phyloP scores from a whole-genome alignment of 2,329 filamentous ascomycete genomes.

The Penicillium expansum region DNA sequence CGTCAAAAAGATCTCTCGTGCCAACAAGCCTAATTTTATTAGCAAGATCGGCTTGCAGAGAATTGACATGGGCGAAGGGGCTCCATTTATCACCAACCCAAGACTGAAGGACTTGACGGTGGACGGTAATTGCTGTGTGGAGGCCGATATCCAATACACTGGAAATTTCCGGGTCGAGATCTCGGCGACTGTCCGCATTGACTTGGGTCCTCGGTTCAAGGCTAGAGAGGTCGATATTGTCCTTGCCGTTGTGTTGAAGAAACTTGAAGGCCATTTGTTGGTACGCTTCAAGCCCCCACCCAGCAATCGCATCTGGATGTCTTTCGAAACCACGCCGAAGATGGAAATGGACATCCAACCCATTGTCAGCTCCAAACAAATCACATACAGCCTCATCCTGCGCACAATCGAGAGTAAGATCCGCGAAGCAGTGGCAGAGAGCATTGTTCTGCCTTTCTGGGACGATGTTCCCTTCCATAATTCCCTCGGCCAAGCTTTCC shows the following conservation, averaged over 20 bases:
- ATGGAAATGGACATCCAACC: conserved; percentile 94
- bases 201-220: conserved; percentile 85
- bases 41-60: conserved; percentile 77
- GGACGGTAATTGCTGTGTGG: conserved; percentile 83
- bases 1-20: conserved; percentile 91
- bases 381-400: conserved; percentile 89
- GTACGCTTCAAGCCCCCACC: conserved; percentile 91
- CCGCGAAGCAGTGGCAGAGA: conserved; percentile 89
- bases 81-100: conserved; percentile 85
- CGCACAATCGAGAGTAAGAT: conserved; percentile 93
- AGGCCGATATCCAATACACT: conserved; percentile 83
- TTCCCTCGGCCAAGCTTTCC: conserved; percentile 71
- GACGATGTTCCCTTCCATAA: conserved; percentile 90
- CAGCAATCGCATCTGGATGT: conserved; percentile 93
- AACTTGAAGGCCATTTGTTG: conserved; percentile 78
- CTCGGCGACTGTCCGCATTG: conserved; percentile 87
- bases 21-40: conserved; percentile 87
- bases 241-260: conserved; percentile 79
- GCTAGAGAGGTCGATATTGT: conserved; percentile 84
- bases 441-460: conserved; percentile 89
- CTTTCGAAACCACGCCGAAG: conserved; percentile 90
- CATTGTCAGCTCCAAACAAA: conserved; percentile 90
- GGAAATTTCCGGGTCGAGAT: conserved; percentile 89
- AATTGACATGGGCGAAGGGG: conserved; percentile 81
- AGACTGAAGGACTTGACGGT: conserved; percentile 84